Evolutionary conservation across 495 filamentous ascomycete genomes (phyloP), one percentile per base, ranked within the genome.

Genomic region (Zalerion maritima): DNA sequence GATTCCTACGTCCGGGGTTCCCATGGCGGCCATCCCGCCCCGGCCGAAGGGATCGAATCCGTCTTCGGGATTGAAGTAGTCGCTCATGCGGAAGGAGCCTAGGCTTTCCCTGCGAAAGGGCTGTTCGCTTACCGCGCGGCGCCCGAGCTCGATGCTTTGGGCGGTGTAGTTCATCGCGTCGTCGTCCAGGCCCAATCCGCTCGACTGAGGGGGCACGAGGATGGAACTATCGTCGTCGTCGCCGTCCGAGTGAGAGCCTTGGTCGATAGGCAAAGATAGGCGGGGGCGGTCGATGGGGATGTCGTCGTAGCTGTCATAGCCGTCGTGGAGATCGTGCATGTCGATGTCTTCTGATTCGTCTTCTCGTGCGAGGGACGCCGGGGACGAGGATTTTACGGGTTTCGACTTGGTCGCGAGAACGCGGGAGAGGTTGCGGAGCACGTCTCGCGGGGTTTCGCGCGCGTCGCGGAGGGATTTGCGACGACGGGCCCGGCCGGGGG

Each of bases 381-480:
- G 44, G 5, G 75, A 72, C 5, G 78, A 79, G 3, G 69, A 72
- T 11, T 63, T 57, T 11, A 78, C 67, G 5, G 58, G 58, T 34
- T 66, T 45, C 0, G 73, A 68, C 3, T 51, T 60, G 1, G 63
- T 67, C 2, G 78, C 78, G 14, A 89, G 57, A 52, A 69, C 58
- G 52, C 60, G 69, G 29, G 77, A 75, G 6, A 89, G 57, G 30
- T 72, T 69, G 16, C 71, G 64, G 17, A 87, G 46, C 13, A 73
- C 57, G 45, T 84, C 74, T 31, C 79, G 71, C 4, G 79, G 79
- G 4, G 81, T 83, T 49, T 85, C 80, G 24, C 80, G 67, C 43
- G 77, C 72, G 35, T 75, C 57, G 22, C 72, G 63, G 13, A 69
- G 58, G 38, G n/a, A n/a, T n/a, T 77, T 84, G 32, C 65, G 64